A percentile compares a stretch with the other conserved stretches of the same genome.
These are phyloP conservation scores for maize (Zea mays) DNA, from an alignment of 176 grass and related monocot species.

Conservation along the genomic window DNA sequence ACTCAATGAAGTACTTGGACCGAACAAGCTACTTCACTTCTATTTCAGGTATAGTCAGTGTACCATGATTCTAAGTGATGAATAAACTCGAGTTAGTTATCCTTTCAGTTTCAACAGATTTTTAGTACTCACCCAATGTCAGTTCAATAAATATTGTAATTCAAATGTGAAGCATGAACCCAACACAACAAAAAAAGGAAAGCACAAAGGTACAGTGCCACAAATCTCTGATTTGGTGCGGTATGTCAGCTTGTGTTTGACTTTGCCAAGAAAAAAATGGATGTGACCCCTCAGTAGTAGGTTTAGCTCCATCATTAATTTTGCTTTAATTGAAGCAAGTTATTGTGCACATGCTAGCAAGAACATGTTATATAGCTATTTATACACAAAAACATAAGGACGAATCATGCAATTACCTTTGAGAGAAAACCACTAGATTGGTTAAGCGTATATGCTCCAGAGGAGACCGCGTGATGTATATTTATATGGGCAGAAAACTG, in stretches of 20 bases:
- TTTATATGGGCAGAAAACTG: no score
- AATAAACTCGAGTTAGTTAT: conserved; percentile 19
- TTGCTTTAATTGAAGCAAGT: background rate
- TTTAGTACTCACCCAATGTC: conserved; percentile 4
- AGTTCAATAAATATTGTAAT: conserved; percentile 21
- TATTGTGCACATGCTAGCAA: background rate
- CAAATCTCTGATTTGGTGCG: background rate
- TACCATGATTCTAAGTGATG: conserved; percentile 19
- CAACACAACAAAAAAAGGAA: conserved; percentile 10
- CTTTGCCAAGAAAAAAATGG: background rate
- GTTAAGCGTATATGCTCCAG: no score
- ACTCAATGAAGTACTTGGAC: background rate
- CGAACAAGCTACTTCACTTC: conserved; percentile 21
- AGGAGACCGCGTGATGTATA: no score
- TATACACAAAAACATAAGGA: background rate
- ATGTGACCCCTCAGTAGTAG: background rate
- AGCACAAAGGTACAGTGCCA: background rate
- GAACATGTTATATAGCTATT: background rate
- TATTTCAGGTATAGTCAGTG: conserved; percentile 25
- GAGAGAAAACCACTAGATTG: no score
- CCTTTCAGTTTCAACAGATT: conserved; percentile 4
- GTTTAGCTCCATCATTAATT: background rate
- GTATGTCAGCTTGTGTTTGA: background rate
- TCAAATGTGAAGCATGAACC: conserved; percentile 17
- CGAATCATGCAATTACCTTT: background rate